Base-by-base conservation (phyloP, 441 rosid genomes). In the Theobroma grandiflorum region DNA sequence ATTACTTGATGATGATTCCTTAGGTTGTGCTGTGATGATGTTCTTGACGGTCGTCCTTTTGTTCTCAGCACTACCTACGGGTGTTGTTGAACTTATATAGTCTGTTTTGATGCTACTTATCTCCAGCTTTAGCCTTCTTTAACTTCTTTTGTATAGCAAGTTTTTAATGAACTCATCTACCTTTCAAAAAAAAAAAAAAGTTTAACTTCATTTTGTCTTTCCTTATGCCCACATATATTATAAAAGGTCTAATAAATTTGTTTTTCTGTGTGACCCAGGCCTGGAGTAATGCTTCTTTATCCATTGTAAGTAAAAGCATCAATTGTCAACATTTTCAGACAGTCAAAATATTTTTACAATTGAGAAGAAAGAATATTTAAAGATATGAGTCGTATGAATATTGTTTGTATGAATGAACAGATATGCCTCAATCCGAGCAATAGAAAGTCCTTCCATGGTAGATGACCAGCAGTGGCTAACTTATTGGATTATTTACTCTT, bases 271-370 rank as follows among this genome's bases (percentile, higher is more conserved):
- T 73, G 47, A n/a, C 8, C 8, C 92, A 95, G 98, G 83, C 97
- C 98, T 0, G 97, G 94, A 72, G 88, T 93, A 67, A 95, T 93
- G 98, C 95, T 95, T 82, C 90, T 95, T 76, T 93, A 90, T 79
- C 98, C 98, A 22, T 55, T 95, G 98, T 95, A 88, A 91, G 98
- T 90, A 57, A 50, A 50, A 43, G n/a, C 50, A 26, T 26, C 1
- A 74, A 8, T 7, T 26, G 43, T 31, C 42, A 50, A 33, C 9
- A 47, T 71, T 14, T 3, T 75, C 47, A 15, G n/a, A 26, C 0
- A 26, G 31, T 26, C 0, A 26, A 26, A 26, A 26, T 26, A 26
- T 26, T 26, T 26, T 26, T 26, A 26, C 31, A 26, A 26, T 26
- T 26, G 11, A 78, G 2, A 18, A 31, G 1, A 8, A 6, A 14